phyloP scores from a whole-genome alignment of 257 asterid species.

The Anisodus acutangulus region DNA sequence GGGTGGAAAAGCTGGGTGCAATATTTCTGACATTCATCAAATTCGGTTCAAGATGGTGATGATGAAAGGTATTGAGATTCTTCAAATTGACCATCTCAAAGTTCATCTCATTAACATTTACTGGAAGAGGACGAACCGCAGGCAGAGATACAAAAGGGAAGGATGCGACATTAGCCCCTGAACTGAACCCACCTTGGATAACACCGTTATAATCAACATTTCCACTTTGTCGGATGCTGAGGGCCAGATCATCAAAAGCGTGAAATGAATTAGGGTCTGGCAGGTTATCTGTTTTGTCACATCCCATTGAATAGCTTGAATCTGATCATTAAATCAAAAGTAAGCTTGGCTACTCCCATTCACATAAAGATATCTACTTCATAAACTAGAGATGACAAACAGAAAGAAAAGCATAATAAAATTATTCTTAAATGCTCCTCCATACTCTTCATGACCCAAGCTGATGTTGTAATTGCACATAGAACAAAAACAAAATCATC shows the following conservation, averaged over 20 bases:
- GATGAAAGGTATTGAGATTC: constrained; percentile 39
- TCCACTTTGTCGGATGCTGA: constrained; percentile 45
- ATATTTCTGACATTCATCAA: constrained; percentile 38
- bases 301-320: constrained; percentile 53
- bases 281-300: constrained; percentile 39
- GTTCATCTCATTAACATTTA: constrained; percentile 36
- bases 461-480: constrained; percentile 4
- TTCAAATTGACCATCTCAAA: constrained; percentile 31
- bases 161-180: constrained; percentile 41
- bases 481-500: constrained; percentile 1
- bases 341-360: background rate
- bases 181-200: constrained; percentile 37
- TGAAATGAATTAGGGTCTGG: constrained; percentile 44
- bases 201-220: constrained; percentile 41
- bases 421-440: background rate
- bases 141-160: constrained; percentile 34
- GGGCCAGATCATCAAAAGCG: constrained; percentile 33
- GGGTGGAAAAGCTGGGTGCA: constrained; percentile 33
- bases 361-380: background rate
- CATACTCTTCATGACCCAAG: background rate
- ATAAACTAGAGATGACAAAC: constrained; percentile 14
- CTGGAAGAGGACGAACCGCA: constrained; percentile 38
- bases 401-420: background rate
- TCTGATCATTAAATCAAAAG: constrained; percentile 31
- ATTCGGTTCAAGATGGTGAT: constrained; percentile 40